A percentile compares a stretch with the other conserved stretches of the same genome.
phyloP scores from a whole-genome alignment of 192 early-diverging fungal genomes.

The Spizellomyces sp. region DNA sequence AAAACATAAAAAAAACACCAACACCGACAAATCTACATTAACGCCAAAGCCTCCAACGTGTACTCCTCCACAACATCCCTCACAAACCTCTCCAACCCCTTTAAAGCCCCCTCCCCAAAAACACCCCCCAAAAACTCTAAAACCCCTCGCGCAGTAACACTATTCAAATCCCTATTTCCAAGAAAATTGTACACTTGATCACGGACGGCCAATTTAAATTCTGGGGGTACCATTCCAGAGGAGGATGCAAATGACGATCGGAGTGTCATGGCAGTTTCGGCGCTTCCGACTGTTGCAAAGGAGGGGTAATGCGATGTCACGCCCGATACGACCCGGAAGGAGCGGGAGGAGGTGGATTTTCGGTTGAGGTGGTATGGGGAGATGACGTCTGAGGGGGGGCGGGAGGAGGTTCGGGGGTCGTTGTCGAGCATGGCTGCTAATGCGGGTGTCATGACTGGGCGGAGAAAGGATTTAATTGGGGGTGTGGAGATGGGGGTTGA shows the following conservation, averaged over 20 bases:
- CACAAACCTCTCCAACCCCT: neutral
- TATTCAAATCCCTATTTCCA: neutral
- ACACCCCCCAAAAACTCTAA: neutral
- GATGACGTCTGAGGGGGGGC: no score
- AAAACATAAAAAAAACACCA: neutral
- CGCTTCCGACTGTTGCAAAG: neutral
- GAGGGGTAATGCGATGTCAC: neutral
- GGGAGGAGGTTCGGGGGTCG: no score
- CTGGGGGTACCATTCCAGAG: neutral
- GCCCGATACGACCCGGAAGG: slow-evolving; percentile 2
- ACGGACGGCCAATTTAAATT: neutral
- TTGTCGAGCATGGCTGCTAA: no score
- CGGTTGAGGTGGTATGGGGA: no score
- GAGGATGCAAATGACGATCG: neutral
- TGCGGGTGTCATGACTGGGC: no score
- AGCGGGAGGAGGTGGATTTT: neutral
- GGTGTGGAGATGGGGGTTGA: no score
- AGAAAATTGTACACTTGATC: neutral
- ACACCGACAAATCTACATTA: neutral
- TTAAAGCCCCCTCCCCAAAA: neutral
- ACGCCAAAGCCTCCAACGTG: neutral
- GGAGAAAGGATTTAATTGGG: no score
- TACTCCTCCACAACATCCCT: slow-evolving; percentile 7
- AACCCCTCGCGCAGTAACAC: neutral
- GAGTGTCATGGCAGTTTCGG: neutral